phyloP scores from a whole-genome alignment of 192 early-diverging fungal genomes.

The Kickxella alabastrina region DNA sequence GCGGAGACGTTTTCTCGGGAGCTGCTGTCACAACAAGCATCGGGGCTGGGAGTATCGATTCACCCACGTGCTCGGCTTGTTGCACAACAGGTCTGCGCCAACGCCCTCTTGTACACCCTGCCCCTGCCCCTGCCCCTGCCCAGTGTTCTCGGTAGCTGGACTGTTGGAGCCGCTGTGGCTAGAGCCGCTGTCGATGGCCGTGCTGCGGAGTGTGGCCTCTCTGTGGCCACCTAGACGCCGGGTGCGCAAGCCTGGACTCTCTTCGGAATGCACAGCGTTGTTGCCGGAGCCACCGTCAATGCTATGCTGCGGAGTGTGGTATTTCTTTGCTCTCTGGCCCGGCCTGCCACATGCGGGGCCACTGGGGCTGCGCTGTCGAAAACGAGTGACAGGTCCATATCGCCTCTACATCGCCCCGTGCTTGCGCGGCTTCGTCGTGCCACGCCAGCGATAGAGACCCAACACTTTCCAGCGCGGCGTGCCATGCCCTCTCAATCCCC shows the following conservation, averaged over 20 bases:
- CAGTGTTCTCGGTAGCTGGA: no score
- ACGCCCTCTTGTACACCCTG: not conserved
- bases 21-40: not conserved
- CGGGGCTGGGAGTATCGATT: no score
- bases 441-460: slow-evolving; percentile 42
- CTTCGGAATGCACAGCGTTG: slow-evolving; percentile 3
- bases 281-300: not conserved
- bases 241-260: not conserved
- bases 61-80: not conserved
- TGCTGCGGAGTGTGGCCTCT: not conserved
- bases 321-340: slow-evolving; percentile 1
- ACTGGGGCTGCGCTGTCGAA: slow-evolving; percentile 19
- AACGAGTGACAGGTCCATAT: slow-evolving; percentile 16
- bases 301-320: slow-evolving; percentile 1
- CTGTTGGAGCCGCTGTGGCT: no score
- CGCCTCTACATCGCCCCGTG: not conserved
- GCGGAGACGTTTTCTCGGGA: no score
- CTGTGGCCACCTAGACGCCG: not conserved
- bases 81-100: no score
- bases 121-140: not conserved
- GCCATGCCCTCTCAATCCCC: slow-evolving; percentile 29
- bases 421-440: slow-evolving; percentile 17
- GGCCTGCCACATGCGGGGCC: not conserved
- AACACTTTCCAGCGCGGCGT: slow-evolving; percentile 21
- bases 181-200: slow-evolving; percentile 6